Evolutionary conservation across 2,329 filamentous ascomycete genomes (phyloP).

Genomic region (Aspergillus intermedius): DNA sequence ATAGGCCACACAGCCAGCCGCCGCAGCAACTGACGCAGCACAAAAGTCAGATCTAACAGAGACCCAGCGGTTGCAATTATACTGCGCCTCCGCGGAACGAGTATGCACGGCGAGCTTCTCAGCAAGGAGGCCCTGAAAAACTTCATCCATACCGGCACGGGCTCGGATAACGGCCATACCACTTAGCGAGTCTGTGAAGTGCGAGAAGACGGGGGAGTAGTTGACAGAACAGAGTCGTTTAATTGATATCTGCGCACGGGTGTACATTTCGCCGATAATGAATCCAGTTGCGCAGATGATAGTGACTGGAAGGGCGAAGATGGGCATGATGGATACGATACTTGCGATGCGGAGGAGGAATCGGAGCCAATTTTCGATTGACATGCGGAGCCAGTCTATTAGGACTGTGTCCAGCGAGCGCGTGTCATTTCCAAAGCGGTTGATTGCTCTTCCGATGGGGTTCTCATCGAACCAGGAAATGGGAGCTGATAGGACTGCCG

Average conservation of each 20-base stretch:
- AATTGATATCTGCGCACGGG: conserved; percentile 43
- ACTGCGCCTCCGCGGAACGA: conserved; percentile 45
- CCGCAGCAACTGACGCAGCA: conserved; percentile 47
- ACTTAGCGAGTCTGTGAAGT: conserved; percentile 49
- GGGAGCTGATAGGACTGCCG: conserved; percentile 48
- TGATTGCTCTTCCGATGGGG: conserved; percentile 41
- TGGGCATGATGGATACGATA: conserved; percentile 48
- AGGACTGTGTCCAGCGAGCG: conserved; percentile 49
- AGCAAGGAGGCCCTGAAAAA: conserved; percentile 47
- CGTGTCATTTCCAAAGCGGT: conserved; percentile 52
- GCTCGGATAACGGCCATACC: conserved; percentile 50
- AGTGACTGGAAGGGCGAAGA: conserved; percentile 45
- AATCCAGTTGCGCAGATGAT: conserved; percentile 44
- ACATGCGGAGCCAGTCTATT: conserved; percentile 34
- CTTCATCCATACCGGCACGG: conserved; percentile 42
- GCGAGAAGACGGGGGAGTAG: conserved; percentile 52
- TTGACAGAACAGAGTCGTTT: conserved; percentile 43
- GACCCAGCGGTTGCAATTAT: conserved; percentile 55
- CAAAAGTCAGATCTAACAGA: conserved; percentile 50
- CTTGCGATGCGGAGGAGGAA: conserved; percentile 44
- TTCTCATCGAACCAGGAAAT: conserved; percentile 53
- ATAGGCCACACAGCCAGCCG: conserved; percentile 49
- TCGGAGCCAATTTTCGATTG: conserved; percentile 35
- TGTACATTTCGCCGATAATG: conserved; percentile 47
- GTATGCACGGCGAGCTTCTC: conserved; percentile 45